These are phyloP conservation scores for Lenwebbia sp. DNA, from an alignment of 345 rosid species.

Conservation along the genomic window DNA sequence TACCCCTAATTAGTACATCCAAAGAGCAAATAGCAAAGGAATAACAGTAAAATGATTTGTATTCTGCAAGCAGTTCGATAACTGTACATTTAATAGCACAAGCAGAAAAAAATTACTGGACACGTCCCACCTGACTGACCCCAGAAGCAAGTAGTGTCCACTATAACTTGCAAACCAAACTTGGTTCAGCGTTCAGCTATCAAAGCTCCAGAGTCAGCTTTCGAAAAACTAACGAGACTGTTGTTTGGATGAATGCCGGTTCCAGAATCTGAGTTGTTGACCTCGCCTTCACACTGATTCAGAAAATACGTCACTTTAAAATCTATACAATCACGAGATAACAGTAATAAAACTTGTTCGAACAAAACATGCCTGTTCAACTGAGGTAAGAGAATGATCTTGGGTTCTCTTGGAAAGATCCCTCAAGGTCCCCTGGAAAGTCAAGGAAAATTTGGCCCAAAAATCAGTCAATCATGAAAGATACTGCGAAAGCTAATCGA, in stretches of 20 bases:
- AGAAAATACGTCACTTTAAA: background rate
- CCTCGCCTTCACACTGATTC: constrained; percentile 40
- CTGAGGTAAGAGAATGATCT: constrained; percentile 32
- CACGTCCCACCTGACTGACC: background rate
- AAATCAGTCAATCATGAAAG: background rate
- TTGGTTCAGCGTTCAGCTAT: constrained; percentile 18
- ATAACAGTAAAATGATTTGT: background rate
- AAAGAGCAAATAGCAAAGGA: background rate
- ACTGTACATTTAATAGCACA: constrained; percentile 3
- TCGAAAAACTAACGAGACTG: constrained; percentile 27
- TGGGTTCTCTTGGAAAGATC: constrained; percentile 51
- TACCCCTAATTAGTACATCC: background rate
- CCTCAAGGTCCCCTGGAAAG: constrained; percentile 52
- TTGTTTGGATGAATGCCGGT: constrained; percentile 21
- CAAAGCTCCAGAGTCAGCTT: constrained; percentile 28
- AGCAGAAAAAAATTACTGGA: background rate
- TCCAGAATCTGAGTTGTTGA: constrained; percentile 31
- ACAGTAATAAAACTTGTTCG: background rate
- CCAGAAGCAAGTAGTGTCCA: background rate
- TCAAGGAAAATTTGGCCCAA: background rate
- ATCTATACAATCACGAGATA: background rate
- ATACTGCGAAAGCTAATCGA: background rate
- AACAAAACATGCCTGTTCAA: constrained; percentile 28
- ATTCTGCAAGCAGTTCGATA: background rate
- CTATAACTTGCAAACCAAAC: background rate